These are phyloP conservation scores for Epichloe aotearoae DNA, from an alignment of 2,329 filamentous ascomycete genomes.

Conservation along the genomic window DNA sequence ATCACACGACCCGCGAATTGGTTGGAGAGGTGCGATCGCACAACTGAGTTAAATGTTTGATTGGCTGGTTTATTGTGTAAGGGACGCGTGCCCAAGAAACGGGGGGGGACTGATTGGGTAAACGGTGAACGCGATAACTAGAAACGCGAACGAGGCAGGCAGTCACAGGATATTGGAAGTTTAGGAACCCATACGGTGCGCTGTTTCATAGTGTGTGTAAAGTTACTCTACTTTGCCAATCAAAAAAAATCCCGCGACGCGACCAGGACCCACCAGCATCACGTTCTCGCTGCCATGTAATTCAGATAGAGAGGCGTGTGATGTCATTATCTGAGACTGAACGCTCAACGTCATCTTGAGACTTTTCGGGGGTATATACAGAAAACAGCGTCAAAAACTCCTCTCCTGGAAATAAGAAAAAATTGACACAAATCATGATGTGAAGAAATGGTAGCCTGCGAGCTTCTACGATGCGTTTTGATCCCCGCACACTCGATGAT, in stretches of 20 bases:
- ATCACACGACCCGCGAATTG: no score
- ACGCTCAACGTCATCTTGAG: neutral
- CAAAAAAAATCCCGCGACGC: neutral
- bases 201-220: fast-evolving
- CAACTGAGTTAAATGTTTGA: no score
- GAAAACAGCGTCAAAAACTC: neutral
- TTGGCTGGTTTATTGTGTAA: neutral
- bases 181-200: neutral
- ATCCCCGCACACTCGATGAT: conserved; percentile 5
- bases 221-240: neutral
- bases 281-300: neutral
- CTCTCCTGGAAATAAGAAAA: neutral
- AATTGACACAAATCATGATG: neutral
- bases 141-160: conserved; percentile 25
- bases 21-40: no score
- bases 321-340: neutral
- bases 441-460: conserved; percentile 9
- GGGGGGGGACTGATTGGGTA: neutral
- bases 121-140: neutral
- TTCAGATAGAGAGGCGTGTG: no score
- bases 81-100: conserved; percentile 7
- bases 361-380: conserved; percentile 4
- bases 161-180: conserved; percentile 17
- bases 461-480: conserved; percentile 10
- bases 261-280: neutral